Conservation (phyloP, 805 yeast genomes). For the Sugiyamaella qingdaonensis region DNA sequence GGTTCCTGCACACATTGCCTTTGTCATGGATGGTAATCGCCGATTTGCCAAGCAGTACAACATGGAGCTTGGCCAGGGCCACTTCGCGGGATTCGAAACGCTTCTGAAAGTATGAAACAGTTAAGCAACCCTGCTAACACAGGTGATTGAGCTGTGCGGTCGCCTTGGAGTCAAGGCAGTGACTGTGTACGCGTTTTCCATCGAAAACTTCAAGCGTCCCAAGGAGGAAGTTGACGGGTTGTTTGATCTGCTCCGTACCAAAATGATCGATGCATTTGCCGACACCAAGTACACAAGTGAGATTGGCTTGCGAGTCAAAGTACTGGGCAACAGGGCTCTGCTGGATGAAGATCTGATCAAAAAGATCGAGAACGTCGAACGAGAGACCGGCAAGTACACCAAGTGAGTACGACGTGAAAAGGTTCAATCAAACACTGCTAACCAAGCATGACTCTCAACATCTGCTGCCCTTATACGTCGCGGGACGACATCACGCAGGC, state of each 20-base stretch:
- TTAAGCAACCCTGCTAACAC: slow-evolving; percentile 9
- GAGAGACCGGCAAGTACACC: slow-evolving; percentile 52
- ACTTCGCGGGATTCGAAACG: slow-evolving; percentile 76
- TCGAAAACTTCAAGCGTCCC: slow-evolving; percentile 89
- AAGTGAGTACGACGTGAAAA: background rate
- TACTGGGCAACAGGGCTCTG: slow-evolving; percentile 69
- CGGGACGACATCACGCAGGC: slow-evolving; percentile 80
- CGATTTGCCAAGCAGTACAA: slow-evolving; percentile 70
- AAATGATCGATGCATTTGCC: slow-evolving; percentile 26
- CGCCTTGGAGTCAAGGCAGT: slow-evolving; percentile 76
- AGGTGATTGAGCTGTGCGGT: slow-evolving; percentile 67
- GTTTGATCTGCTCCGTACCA: slow-evolving; percentile 36
- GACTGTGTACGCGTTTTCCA: slow-evolving; percentile 91
- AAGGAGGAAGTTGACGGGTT: slow-evolving; percentile 79
- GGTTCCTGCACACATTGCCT: slow-evolving; percentile 83
- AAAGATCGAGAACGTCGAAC: slow-evolving; percentile 61
- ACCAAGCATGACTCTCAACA: slow-evolving; percentile 28
- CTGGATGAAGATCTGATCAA: slow-evolving; percentile 66
- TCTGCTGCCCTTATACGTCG: slow-evolving; percentile 91
- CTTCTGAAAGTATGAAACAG: slow-evolving; percentile 44
- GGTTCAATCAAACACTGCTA: background rate
- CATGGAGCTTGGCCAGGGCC: slow-evolving; percentile 83
- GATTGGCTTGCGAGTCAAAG: slow-evolving; percentile 39
- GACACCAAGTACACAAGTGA: slow-evolving; percentile 13
- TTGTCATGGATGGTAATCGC: slow-evolving; percentile 97